A percentile compares a stretch with the other conserved stretches of the same genome.
phyloP scores from a whole-genome alignment of 1,139 yeast genomes.

The Geotrichum fermentans region DNA sequence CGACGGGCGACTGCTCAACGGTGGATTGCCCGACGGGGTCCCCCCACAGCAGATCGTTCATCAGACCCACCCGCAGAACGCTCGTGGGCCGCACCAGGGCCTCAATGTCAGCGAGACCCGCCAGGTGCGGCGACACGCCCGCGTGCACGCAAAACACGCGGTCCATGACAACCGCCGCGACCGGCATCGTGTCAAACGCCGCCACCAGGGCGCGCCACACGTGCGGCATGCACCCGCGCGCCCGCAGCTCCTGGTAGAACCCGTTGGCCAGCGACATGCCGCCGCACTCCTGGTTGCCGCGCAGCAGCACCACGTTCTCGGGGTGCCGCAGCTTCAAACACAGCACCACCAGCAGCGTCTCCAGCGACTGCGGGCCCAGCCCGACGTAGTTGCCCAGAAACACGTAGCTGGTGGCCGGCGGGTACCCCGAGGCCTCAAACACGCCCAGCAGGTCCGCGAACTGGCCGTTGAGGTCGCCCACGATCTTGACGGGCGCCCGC shows the following conservation, averaged over 20 bases:
- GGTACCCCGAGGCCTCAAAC: conserved; percentile 97
- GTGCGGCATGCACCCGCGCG: conserved; percentile 90
- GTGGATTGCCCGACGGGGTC: conserved; percentile 99
- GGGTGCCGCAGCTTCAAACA: conserved; percentile 97
- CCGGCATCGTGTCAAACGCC: conserved; percentile 95
- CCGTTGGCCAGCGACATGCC: conserved; percentile 95
- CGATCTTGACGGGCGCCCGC: conserved; percentile 93
- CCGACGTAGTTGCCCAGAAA: conserved; percentile 96
- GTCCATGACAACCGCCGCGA: conserved; percentile 95
- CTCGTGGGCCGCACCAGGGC: conserved; percentile 98
- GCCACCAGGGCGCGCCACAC: conserved; percentile 97
- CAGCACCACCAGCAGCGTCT: conserved; percentile 84
- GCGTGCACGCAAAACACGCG: conserved; percentile 98
- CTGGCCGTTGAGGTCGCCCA: conserved; percentile 97
- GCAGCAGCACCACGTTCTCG: conserved; percentile 82
- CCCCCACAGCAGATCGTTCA: conserved; percentile 94
- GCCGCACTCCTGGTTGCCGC: conserved; percentile 98
- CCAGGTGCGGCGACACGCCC: conserved; percentile 92
- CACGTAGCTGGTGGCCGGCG: conserved; percentile 95
- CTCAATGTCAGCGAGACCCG: conserved; percentile 96
- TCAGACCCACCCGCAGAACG: conserved; percentile 92
- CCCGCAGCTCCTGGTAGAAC: conserved; percentile 81
- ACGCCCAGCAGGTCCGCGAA: conserved; percentile 90
- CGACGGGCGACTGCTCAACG: no score
- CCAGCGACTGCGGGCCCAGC: conserved; percentile 94